Evolutionary conservation across 176 grass and related monocot species (phyloP).

Genomic region (Bromus sterilis): DNA sequence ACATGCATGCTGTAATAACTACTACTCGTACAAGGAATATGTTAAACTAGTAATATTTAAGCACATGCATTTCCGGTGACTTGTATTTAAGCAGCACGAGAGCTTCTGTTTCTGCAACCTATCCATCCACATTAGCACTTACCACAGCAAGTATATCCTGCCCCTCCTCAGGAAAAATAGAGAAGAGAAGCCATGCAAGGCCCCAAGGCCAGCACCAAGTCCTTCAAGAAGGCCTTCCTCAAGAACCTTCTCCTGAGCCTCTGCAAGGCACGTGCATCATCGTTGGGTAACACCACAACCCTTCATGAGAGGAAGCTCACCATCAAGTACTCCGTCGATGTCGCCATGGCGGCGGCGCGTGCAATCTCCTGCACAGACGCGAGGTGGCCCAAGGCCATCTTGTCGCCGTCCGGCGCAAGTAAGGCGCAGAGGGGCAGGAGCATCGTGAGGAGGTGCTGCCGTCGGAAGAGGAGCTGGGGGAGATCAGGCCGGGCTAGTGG

Average conservation of each 20-base stretch:
- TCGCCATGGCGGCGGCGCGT: conserved; percentile 49
- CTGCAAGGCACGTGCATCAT: too few relatives aligned
- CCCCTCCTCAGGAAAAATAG: background rate
- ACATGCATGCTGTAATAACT: too few relatives aligned
- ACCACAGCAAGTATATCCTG: background rate
- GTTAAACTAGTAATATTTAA: background rate
- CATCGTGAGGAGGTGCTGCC: background rate
- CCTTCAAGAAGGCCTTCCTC: conserved; percentile 40
- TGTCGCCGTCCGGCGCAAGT: background rate
- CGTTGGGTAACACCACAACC: too few relatives aligned
- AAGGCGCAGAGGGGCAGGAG: conserved; percentile 28
- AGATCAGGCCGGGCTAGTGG: background rate
- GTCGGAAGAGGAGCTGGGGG: background rate
- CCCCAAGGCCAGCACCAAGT: background rate
- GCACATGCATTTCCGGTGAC: background rate
- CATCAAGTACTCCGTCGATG: conserved; percentile 42
- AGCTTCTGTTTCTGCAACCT: background rate
- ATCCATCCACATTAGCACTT: background rate
- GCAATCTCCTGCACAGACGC: background rate
- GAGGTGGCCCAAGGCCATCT: conserved; percentile 28
- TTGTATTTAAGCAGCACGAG: background rate
- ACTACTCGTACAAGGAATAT: background rate
- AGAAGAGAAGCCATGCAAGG: conserved; percentile 25
- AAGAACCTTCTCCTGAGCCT: conserved; percentile 52
- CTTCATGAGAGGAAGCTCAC: conserved; percentile 40